phyloP scores from a whole-genome alignment of 164 flowering plant species.

The Chimonanthus praecox region DNA sequence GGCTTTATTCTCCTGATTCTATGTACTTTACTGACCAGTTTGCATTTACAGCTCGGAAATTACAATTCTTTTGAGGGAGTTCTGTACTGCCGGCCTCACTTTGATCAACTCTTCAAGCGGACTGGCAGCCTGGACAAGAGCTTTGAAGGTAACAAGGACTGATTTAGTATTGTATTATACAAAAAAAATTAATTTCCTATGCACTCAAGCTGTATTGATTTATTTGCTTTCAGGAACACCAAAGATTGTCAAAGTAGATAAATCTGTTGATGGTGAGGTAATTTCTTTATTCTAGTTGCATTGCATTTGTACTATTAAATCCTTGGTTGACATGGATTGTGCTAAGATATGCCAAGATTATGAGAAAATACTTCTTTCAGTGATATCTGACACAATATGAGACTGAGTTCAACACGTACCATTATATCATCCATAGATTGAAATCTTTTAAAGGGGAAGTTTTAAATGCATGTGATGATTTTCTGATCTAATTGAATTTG shows the following conservation, averaged over 20 bases:
- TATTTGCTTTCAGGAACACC: conserved; percentile 58
- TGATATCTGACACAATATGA: not conserved
- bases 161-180: not conserved
- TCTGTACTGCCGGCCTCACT: conserved; percentile 89
- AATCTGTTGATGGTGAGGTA: conserved; percentile 62
- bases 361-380: not conserved
- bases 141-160: conserved; percentile 58
- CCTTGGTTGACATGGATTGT: not conserved
- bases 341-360: not conserved
- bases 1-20: not conserved
- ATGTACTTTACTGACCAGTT: not conserved
- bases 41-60: conserved; percentile 65
- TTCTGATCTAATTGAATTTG: conserved; percentile 1
- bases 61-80: conserved; percentile 94
- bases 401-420: no score
- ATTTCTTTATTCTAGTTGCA: conserved; percentile 1
- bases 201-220: not conserved
- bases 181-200: not conserved
- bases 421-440: no score
- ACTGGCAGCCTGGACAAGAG: conserved; percentile 93
- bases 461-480: not conserved
- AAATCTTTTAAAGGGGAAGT: no score
- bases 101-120: conserved; percentile 79
- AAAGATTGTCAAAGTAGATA: conserved; percentile 70
- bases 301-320: not conserved